Percentiles rank a stretch among this genome's conserved stretches.
Conservation (phyloP, 495 filamentous ascomycete genomes). For the Aspergillus indologenus region DNA sequence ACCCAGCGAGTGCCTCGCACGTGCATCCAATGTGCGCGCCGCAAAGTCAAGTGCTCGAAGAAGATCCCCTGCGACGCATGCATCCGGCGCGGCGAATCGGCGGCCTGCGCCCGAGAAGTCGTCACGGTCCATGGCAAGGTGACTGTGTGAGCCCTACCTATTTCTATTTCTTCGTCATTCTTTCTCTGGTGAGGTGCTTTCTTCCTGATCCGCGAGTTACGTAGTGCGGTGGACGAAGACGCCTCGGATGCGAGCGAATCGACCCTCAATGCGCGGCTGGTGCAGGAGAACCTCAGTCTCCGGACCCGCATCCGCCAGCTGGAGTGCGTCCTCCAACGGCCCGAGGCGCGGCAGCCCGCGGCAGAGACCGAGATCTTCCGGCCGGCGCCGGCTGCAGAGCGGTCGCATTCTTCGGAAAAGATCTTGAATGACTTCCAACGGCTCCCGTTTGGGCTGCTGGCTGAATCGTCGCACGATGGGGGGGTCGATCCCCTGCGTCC, state of each 20-base stretch:
- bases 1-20: slow-evolving; percentile 8
- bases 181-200: no score
- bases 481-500: not conserved
- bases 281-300: not conserved
- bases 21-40: not conserved
- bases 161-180: not conserved
- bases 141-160: slow-evolving; percentile 7
- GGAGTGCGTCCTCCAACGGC: not conserved
- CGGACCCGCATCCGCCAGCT: not conserved
- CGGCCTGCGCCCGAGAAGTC: not conserved
- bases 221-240: not conserved
- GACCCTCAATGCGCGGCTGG: not conserved
- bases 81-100: not conserved
- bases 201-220: no score
- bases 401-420: not conserved
- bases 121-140: slow-evolving; percentile 8
- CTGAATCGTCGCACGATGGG: not conserved
- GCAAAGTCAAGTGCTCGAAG: slow-evolving; percentile 7
- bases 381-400: not conserved
- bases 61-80: slow-evolving; percentile 8
- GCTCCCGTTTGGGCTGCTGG: slow-evolving; percentile 2
- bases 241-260: not conserved
- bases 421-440: slow-evolving; percentile 1
- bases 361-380: not conserved
- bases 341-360: not conserved